A percentile compares a stretch with the other conserved stretches of the same genome.
These are phyloP conservation scores for Solanum boliviense DNA, from an alignment of 257 asterid genomes.

Conservation along the genomic window DNA sequence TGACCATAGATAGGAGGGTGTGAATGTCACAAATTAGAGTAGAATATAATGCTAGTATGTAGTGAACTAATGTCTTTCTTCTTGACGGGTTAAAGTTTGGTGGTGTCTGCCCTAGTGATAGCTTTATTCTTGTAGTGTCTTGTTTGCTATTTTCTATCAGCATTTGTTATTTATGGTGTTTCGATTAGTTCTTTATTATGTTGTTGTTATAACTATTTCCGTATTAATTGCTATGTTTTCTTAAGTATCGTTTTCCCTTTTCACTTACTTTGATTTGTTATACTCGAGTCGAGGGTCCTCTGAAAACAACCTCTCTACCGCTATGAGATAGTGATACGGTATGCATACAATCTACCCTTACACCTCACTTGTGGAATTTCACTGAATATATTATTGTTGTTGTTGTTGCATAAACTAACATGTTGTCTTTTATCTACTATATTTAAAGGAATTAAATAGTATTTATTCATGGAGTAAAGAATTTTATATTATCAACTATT, in stretches of 20 bases:
- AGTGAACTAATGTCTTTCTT: background rate
- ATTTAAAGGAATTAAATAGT: background rate
- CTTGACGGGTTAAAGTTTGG: background rate
- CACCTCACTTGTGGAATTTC: background rate
- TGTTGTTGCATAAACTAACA: background rate
- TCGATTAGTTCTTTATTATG: background rate
- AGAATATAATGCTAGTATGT: background rate
- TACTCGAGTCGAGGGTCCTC: background rate
- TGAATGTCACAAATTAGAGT: background rate
- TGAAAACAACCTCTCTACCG: background rate
- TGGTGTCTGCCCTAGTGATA: background rate
- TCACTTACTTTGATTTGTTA: background rate
- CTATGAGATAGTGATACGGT: too few relatives aligned
- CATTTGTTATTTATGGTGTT: background rate
- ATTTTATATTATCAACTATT: too few relatives aligned
- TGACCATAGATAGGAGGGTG: too few relatives aligned
- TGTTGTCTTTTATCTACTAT: background rate
- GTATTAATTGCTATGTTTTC: too few relatives aligned
- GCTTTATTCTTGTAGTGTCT: background rate
- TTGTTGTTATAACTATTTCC: background rate
- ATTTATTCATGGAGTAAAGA: background rate
- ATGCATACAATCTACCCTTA: background rate
- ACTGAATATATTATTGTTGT: too few relatives aligned
- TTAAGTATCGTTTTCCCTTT: too few relatives aligned
- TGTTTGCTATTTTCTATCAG: background rate